phyloP scores from a whole-genome alignment of 164 flowering plant genomes.

The Santalum album region DNA sequence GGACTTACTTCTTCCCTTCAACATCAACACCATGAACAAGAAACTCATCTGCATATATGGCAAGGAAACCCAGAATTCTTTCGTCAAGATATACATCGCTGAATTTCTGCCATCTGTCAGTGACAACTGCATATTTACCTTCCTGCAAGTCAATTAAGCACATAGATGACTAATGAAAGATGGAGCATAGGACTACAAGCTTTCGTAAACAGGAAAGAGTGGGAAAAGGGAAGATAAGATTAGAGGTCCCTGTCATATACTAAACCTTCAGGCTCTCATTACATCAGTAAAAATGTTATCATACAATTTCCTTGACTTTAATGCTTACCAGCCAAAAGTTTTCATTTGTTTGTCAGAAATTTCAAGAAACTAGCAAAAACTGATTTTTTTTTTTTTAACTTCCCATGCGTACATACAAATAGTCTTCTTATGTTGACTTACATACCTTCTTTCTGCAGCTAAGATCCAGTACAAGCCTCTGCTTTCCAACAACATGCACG shows the following conservation, averaged over 20 bases:
- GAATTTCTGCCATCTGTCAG: constrained; percentile 98
- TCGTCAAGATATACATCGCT: constrained; percentile 69
- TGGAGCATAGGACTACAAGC: neutral
- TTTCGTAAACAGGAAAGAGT: too few relatives aligned
- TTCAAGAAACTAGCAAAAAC: neutral
- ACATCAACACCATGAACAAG: constrained; percentile 98
- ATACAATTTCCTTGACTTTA: too few relatives aligned
- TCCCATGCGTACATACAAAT: neutral
- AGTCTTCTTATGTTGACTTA: neutral
- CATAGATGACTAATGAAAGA: neutral
- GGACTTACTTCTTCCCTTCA: constrained; percentile 84
- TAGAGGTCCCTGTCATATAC: too few relatives aligned
- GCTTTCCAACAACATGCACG: constrained; percentile 56
- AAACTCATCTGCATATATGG: constrained; percentile 77
- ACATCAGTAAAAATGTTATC: too few relatives aligned
- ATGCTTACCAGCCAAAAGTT: too few relatives aligned
- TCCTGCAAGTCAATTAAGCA: constrained; percentile 39
- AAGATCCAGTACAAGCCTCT: constrained; percentile 84
- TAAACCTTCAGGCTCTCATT: too few relatives aligned
- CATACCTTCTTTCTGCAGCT: constrained; percentile 93
- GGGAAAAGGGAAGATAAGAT: too few relatives aligned
- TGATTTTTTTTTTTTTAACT: neutral
- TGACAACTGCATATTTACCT: constrained; percentile 76
- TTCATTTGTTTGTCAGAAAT: too few relatives aligned
- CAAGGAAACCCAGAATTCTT: constrained; percentile 57